Conservation (phyloP, 2,329 filamentous ascomycete genomes). For the Parasarocladium wereldwijsianum region DNA sequence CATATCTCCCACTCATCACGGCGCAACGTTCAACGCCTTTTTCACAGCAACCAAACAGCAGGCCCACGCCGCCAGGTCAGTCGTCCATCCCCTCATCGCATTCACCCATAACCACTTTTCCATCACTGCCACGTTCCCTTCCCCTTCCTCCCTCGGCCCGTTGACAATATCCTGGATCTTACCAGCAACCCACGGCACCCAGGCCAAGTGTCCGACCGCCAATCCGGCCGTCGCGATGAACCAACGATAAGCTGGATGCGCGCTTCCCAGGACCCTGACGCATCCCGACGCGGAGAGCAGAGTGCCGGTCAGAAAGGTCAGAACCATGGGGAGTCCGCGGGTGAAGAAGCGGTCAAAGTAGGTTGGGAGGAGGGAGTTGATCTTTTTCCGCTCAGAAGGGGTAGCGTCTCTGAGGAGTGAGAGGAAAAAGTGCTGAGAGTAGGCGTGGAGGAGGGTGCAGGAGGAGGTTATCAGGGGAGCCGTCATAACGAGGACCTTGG, state of each 20-base stretch:
- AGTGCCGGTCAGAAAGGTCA: constrained; percentile 20
- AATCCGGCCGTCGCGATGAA: constrained; percentile 17
- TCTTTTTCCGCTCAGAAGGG: constrained; percentile 12
- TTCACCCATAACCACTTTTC: constrained; percentile 18
- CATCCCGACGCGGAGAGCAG: constrained; percentile 13
- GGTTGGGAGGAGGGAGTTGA: constrained; percentile 22
- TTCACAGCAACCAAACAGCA: constrained; percentile 16
- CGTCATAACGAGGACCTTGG: constrained; percentile 22
- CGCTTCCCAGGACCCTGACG: constrained; percentile 10
- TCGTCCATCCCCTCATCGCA: constrained; percentile 16
- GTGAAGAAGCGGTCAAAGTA: constrained; percentile 28
- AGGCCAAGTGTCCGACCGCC: constrained; percentile 17
- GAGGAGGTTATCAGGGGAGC: constrained; percentile 32
- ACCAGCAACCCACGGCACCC: constrained; percentile 18
- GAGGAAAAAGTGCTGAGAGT: constrained; percentile 29
- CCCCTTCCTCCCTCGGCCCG: constrained; percentile 8
- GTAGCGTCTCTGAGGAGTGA: constrained; percentile 15
- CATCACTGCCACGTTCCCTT: constrained; percentile 14
- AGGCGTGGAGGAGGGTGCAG: constrained; percentile 27
- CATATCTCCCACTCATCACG: neutral
- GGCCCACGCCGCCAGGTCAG: constrained; percentile 18
- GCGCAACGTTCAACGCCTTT: constrained; percentile 9
- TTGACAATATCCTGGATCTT: constrained; percentile 16
- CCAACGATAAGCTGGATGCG: constrained; percentile 15
- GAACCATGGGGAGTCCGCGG: constrained; percentile 17